These are phyloP conservation scores for Phytopythium ostracodes DNA, from an alignment of 352 stramenopile genomes.

Conservation along the genomic window DNA sequence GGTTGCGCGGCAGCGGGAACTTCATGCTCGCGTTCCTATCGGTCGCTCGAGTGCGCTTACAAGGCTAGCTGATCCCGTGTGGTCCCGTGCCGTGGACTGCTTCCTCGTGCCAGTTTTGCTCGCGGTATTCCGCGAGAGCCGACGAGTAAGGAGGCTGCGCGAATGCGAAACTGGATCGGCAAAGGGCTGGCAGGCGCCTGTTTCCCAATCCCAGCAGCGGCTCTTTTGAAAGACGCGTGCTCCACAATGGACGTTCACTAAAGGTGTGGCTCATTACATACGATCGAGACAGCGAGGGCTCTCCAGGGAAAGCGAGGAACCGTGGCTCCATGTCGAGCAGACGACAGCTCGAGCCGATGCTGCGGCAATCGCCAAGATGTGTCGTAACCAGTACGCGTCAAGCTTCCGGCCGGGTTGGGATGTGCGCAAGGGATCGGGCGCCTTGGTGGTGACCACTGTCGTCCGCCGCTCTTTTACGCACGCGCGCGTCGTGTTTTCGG, in stretches of 20 bases:
- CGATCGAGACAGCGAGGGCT: conserved; percentile 1
- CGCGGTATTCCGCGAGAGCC: too few relatives aligned
- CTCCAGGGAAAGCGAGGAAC: not conserved
- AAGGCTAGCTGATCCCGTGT: not conserved
- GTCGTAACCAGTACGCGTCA: not conserved
- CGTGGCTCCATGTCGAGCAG: not conserved
- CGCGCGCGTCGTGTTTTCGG: too few relatives aligned
- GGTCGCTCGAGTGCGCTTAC: too few relatives aligned
- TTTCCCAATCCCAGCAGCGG: not conserved
- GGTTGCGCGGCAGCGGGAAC: conserved; percentile 44
- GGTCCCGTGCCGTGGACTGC: too few relatives aligned
- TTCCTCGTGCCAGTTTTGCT: not conserved
- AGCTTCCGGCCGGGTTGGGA: not conserved
- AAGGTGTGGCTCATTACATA: not conserved
- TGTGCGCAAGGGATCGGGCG: not conserved
- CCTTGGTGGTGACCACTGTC: not conserved
- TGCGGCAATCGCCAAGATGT: not conserved
- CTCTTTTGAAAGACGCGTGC: not conserved
- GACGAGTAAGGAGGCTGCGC: not conserved
- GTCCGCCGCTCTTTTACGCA: not conserved
- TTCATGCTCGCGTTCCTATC: conserved; percentile 30
- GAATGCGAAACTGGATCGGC: not conserved
- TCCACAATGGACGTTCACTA: not conserved
- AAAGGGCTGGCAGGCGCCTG: not conserved
- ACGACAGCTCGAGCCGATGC: not conserved